Evolutionary conservation across 495 filamentous ascomycete genomes (phyloP).

Genomic region (Daldinia bambusicola): DNA sequence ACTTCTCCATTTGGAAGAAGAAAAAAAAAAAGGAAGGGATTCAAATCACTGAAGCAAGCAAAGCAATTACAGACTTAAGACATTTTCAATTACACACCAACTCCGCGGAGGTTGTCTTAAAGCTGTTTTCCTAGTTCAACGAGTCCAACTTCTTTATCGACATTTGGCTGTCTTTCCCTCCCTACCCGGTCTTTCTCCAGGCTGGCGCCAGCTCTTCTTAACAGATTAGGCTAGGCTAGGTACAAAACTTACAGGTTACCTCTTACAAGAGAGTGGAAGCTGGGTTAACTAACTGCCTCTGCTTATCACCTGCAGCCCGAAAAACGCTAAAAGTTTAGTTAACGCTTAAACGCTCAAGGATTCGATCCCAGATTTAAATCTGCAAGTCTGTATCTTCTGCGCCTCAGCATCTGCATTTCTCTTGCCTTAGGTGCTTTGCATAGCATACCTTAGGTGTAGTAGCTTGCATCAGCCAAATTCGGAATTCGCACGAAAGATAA

Average conservation of each 20-base stretch:
- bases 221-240: not conserved
- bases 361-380: conserved; percentile 18
- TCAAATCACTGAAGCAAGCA: not conserved
- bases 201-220: conserved; percentile 8
- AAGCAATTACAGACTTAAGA: conserved; percentile 1
- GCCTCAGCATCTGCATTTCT: not conserved
- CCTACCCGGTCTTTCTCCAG: not conserved
- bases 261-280: conserved; percentile 6
- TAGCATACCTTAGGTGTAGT: not conserved
- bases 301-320: conserved; percentile 25
- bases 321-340: conserved; percentile 29
- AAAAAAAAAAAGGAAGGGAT: not conserved
- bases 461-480: not conserved
- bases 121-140: conserved; percentile 1
- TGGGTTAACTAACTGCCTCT: conserved; percentile 16
- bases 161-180: not conserved
- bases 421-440: not conserved
- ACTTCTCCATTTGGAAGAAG: conserved; percentile 12
- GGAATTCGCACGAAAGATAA: conserved; percentile 5
- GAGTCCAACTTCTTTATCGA: conserved; percentile 15
- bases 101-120: conserved; percentile 2
- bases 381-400: not conserved
- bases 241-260: too few relatives aligned
- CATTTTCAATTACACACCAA: not conserved
- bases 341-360: conserved; percentile 1